phyloP scores from a whole-genome alignment of 164 flowering plant genomes.

The Vitis riparia region DNA sequence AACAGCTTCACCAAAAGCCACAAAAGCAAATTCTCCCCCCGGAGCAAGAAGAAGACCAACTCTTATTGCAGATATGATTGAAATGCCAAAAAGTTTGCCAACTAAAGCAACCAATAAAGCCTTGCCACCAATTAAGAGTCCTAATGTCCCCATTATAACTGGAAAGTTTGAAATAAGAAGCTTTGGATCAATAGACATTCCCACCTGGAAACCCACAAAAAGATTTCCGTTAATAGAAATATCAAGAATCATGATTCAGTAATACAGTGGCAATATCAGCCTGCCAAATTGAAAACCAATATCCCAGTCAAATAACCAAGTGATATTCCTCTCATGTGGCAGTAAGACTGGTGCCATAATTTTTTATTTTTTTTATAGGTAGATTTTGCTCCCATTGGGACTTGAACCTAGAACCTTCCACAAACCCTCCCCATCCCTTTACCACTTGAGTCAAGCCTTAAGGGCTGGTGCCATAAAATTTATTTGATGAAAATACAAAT shows the following conservation, averaged over 20 bases:
- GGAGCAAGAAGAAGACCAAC: constrained; percentile 99
- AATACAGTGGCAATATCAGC: neutral
- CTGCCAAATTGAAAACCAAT: neutral
- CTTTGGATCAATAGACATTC: constrained; percentile 99
- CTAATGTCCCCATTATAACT: constrained; percentile 68
- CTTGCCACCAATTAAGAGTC: constrained; percentile 87
- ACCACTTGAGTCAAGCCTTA: too few species aligned
- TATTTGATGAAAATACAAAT: neutral
- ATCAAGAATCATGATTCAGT: neutral
- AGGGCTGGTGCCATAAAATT: neutral
- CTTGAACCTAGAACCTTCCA: too few species aligned
- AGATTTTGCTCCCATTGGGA: too few species aligned
- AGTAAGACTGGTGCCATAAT: neutral
- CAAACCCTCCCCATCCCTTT: too few species aligned
- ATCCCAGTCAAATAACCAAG: neutral
- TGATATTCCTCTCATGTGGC: neutral
- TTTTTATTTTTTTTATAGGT: too few species aligned
- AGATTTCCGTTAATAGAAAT: neutral
- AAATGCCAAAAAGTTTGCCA: constrained; percentile 86
- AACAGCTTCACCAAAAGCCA: constrained; percentile 99
- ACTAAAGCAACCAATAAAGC: constrained; percentile 72
- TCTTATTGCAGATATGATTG: constrained; percentile 88
- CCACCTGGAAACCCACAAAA: constrained; percentile 67
- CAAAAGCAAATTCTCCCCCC: constrained; percentile 99
- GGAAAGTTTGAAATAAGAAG: constrained; percentile 92